phyloP scores from a whole-genome alignment of 78 protist genomes.

The Protostelium mycophagum region DNA sequence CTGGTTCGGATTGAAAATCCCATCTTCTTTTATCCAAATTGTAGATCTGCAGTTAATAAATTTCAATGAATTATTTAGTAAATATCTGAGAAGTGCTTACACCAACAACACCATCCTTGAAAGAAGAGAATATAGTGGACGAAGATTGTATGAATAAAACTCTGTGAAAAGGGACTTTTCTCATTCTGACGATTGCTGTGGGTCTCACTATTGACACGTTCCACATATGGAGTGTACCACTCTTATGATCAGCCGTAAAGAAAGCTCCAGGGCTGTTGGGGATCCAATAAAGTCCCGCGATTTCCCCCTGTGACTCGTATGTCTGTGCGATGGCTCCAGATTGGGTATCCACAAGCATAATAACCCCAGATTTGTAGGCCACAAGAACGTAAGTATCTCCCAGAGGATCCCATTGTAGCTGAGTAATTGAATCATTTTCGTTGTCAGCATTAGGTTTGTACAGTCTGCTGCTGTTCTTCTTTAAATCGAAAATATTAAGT shows the following conservation, averaged over 20 bases:
- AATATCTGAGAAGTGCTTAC: background rate
- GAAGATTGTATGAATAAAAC: background rate
- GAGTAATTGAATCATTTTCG: background rate
- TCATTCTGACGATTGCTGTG: background rate
- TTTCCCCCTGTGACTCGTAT: background rate
- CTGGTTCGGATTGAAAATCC: background rate
- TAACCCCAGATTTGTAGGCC: background rate
- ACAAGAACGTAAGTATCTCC: background rate
- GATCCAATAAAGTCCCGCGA: background rate
- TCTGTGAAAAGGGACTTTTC: background rate
- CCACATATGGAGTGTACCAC: background rate
- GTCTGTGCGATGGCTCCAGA: background rate
- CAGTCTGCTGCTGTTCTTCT: background rate
- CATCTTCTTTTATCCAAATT: background rate
- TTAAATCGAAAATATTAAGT: background rate
- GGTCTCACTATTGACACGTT: background rate
- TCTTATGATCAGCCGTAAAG: background rate
- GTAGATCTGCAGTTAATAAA: too few species aligned
- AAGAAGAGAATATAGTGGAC: background rate
- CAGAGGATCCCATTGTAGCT: slow-evolving; percentile 1
- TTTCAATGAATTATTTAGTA: too few species aligned
- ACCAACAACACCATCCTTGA: slow-evolving; percentile 10
- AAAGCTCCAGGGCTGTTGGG: background rate
- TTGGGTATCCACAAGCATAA: background rate
- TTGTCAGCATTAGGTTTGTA: background rate